Evolutionary conservation across 1,284 basidiomycete genomes (phyloP).

Genomic region (Tilletia caries): DNA sequence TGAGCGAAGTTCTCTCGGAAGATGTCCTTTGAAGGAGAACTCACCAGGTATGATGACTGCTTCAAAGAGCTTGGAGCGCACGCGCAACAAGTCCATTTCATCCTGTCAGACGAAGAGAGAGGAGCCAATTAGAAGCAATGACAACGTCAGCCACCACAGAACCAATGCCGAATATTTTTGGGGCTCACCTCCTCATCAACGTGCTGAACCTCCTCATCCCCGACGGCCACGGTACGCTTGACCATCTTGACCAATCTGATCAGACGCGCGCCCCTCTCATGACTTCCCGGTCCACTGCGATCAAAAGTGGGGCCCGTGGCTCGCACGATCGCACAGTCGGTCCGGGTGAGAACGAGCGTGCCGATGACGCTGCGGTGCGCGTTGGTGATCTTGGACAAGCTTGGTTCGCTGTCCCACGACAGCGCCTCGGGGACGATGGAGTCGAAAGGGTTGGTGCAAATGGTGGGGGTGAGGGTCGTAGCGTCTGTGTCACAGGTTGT

Average conservation of each 20-base stretch:
- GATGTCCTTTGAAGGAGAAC: too few relatives aligned
- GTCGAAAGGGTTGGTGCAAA: background rate
- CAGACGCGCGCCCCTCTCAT: background rate
- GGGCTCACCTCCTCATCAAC: slow-evolving; percentile 8
- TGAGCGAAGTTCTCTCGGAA: background rate
- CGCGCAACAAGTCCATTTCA: background rate
- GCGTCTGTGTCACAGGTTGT: background rate
- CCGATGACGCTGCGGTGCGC: background rate
- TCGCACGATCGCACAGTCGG: background rate
- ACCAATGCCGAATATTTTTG: too few relatives aligned
- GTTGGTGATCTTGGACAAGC: background rate
- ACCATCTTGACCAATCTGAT: slow-evolving; percentile 5
- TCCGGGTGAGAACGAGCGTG: slow-evolving; percentile 2
- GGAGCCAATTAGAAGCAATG: too few relatives aligned
- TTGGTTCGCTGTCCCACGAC: background rate
- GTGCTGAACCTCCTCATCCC: background rate
- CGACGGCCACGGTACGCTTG: background rate
- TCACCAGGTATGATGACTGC: background rate
- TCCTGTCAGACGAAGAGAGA: background rate
- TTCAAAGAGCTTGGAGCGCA: background rate
- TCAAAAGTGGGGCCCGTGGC: background rate
- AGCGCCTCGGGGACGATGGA: background rate
- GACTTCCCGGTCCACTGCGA: background rate
- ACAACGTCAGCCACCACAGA: too few relatives aligned
- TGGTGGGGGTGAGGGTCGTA: background rate